These are phyloP conservation scores for Onygena corvina DNA, from an alignment of 2,329 filamentous ascomycete genomes.

Conservation along the genomic window DNA sequence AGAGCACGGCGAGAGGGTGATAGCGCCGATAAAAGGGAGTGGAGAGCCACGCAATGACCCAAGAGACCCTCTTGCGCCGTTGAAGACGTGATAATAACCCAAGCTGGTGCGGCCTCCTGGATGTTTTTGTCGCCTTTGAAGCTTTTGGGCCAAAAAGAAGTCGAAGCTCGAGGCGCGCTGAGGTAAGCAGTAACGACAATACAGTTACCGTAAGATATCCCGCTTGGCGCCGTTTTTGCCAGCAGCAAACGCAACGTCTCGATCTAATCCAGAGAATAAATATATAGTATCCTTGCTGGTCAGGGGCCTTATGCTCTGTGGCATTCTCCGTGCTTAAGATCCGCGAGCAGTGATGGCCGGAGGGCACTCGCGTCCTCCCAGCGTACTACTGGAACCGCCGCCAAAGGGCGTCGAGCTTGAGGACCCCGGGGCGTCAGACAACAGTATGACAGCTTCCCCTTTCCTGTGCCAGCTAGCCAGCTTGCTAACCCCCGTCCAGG, in stretches of 20 bases:
- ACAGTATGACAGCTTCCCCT: slow-evolving; percentile 31
- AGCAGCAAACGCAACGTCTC: too few relatives aligned
- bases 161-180: background rate
- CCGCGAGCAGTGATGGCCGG: background rate
- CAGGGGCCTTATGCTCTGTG: background rate
- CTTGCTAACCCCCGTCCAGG: slow-evolving; percentile 23
- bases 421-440: slow-evolving; percentile 46
- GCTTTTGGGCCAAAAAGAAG: background rate
- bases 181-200: background rate
- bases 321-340: background rate
- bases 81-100: background rate
- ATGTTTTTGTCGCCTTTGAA: background rate
- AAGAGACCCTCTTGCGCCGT: too few relatives aligned
- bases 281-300: background rate
- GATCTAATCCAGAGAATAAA: background rate
- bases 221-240: too few relatives aligned
- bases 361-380: slow-evolving; percentile 26
- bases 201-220: background rate
- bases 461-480: background rate
- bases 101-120: background rate
- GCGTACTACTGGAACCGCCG: slow-evolving; percentile 40
- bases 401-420: slow-evolving; percentile 44
- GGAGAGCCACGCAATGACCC: too few relatives aligned
- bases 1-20: background rate
- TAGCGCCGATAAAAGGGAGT: too few relatives aligned